These are phyloP conservation scores for Daphne laureola DNA, from an alignment of 441 rosid genomes.

Conservation along the genomic window DNA sequence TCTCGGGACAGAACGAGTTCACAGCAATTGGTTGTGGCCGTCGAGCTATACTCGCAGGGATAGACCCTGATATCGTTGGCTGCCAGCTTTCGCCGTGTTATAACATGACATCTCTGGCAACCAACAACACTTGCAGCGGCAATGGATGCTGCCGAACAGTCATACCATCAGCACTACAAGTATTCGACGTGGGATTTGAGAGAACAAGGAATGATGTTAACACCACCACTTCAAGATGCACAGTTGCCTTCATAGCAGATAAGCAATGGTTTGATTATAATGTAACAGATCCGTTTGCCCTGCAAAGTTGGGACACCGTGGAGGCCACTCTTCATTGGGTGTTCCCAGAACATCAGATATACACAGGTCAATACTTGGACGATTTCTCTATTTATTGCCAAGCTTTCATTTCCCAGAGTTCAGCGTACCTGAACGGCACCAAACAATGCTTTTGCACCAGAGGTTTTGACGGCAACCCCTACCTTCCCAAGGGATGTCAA, in stretches of 20 bases:
- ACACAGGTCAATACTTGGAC: too few relatives aligned
- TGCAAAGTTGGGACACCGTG: not conserved
- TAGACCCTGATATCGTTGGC: slow-evolving; percentile 14
- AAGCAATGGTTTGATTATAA: slow-evolving; percentile 3
- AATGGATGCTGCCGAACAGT: slow-evolving; percentile 9
- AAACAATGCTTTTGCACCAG: slow-evolving; percentile 6
- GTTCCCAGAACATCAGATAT: not conserved
- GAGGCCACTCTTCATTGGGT: slow-evolving; percentile 9
- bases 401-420: not conserved
- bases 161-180: not conserved
- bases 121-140: slow-evolving; percentile 3
- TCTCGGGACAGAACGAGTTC: not conserved
- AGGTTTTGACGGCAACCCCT: slow-evolving; percentile 26
- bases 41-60: slow-evolving; percentile 14
- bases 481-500: slow-evolving; percentile 17
- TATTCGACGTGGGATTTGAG: slow-evolving; percentile 5
- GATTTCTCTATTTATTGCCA: too few relatives aligned
- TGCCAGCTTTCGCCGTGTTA: slow-evolving; percentile 20
- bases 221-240: not conserved
- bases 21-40: slow-evolving; percentile 21
- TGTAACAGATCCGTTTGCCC: not conserved
- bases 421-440: slow-evolving; percentile 1
- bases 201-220: not conserved
- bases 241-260: slow-evolving; percentile 18
- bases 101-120: not conserved